Evolutionary conservation across 2,329 filamentous ascomycete genomes (phyloP), one percentile per base, ranked within the genome.

Genomic region (Cadophora gregata): DNA sequence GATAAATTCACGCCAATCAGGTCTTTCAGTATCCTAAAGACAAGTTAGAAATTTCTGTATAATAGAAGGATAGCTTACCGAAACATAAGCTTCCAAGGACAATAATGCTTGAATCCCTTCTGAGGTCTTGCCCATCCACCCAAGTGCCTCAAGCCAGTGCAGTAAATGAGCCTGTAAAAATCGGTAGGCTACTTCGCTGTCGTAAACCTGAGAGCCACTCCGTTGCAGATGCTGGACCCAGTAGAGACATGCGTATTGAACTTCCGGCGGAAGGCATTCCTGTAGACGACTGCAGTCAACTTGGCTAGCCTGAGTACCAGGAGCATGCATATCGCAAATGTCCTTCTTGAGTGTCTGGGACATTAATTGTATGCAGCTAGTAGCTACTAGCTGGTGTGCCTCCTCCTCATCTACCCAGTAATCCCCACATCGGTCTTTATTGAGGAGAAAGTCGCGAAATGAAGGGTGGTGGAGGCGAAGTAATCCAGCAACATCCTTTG

Each of bases 361-460:
- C 72, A 79, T 76, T 9, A 78, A 68, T 62, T 73, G 51, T 25
- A 79, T 71, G 69, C 76, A 79, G 61, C 63, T 48, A 62, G 50
- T 38, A 12, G 72, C 73, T 38, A 80, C 69, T 36, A 67, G 67
- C 33, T 71, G 19, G 62, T 81, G 75, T 59, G 70, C 72, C 14
- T 64, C 59, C 64, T 70, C 74, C 69, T 78, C 73, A 60, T 81
- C 68, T 64, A 78, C 70, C 72, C 36, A 64, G 6, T 78, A 75
- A 59, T 45, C 19, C 19, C 42, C 42, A 45, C 16, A 45, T 65
- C 67, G 21, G 25, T 66, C 55, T 65, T 69, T 75, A 56, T 73
- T 65, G n/a, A 77, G 64, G 21, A 77, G 73, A 61, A 75, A 77
- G 66, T 78, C 74, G 58, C 74, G 73, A 55, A 79, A 78, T 61